Evolutionary conservation across 177 flowering plant genomes (phyloP), one percentile per base, ranked within the genome.

Genomic region (Tripterygium wilfordii): DNA sequence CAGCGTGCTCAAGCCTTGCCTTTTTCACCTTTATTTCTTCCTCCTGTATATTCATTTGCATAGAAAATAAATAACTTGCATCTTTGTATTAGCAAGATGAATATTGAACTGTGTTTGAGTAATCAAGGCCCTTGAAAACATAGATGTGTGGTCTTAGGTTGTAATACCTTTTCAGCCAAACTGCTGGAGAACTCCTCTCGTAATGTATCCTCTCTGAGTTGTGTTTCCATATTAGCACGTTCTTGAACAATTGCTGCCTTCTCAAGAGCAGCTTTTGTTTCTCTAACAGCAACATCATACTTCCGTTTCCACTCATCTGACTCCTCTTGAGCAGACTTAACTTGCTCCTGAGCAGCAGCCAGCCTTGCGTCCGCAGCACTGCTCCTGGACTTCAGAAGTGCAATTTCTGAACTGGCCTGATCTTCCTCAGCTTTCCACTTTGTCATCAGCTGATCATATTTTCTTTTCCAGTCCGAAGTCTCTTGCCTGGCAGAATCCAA

Each of bases 251-350:
- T 53, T 36, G 95, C 95, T 42, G 99, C 99, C 61, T 85, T 94
- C 75, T 90, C 94, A 39, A 94, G 61, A 52, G 99, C 96, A 55
- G 75, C 63, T 68, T 90, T 90, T 25, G 88, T 75, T 67, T 90
- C 99, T 59, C 79, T 78, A 35, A 79, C 82, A 51, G 96, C 91
- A 53, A 80, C 45, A 12, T 82, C 85, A 65, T 70, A 94, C 57
- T 90, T 94, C 42, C 86, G 61, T 64, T 77, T 85, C 99, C 99
- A 94, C 63, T 90, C 96, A 15, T 61, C 76, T 1, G 96, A 95
- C 74, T 90, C 99, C 58, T 79, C 96, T 66, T 77, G 87, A 38
- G 97, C 86, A 49, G 96, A 85, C 40, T 74, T 61, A 49, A 77
- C 72, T 61, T 85, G 91, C 56, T 94, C 99, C 38, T 71, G 77